Conservation (phyloP, 2,329 filamentous ascomycete genomes). For the Aspergillus spinulosporus region DNA sequence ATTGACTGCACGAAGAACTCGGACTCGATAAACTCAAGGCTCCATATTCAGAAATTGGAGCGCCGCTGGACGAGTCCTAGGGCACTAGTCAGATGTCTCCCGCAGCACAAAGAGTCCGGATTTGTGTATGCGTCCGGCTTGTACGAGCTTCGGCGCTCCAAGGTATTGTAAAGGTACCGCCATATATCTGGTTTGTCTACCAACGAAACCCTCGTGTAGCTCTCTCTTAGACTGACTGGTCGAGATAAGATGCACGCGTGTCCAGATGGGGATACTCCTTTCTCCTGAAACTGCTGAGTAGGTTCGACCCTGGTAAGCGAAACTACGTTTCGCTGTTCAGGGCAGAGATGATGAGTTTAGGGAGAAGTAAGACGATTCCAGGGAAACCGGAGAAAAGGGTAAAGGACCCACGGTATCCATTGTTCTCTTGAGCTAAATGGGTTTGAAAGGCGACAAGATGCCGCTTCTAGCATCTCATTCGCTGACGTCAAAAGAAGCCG, state of each 20-base stretch:
- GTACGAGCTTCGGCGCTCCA: conserved; percentile 12
- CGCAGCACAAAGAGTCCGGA: background rate
- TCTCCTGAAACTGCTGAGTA: conserved; percentile 8
- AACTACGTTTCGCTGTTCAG: background rate
- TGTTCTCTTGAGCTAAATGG: conserved; percentile 20
- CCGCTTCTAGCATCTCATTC: conserved; percentile 35
- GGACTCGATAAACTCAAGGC: conserved; percentile 9
- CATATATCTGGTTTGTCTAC: background rate
- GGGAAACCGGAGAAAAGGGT: conserved; percentile 7
- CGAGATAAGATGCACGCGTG: background rate
- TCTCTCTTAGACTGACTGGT: conserved; percentile 4
- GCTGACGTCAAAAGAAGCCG: conserved; percentile 29
- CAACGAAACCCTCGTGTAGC: conserved; percentile 6
- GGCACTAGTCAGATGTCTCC: conserved; percentile 8
- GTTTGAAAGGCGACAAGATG: conserved; percentile 23
- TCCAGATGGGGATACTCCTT: background rate
- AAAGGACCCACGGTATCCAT: conserved; percentile 12
- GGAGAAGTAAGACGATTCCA: conserved; percentile 1
- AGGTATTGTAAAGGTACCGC: conserved; percentile 5
- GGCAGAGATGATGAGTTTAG: conserved; percentile 2
- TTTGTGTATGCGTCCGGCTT: conserved; percentile 14
- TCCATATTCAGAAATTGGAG: conserved; percentile 2
- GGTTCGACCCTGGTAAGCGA: conserved; percentile 7
- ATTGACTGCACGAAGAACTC: background rate
- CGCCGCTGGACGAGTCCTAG: background rate